A percentile compares a stretch with the other conserved stretches of the same genome.
phyloP scores from a whole-genome alignment of 305 asterid genomes.

The Fraxinus velutina region DNA sequence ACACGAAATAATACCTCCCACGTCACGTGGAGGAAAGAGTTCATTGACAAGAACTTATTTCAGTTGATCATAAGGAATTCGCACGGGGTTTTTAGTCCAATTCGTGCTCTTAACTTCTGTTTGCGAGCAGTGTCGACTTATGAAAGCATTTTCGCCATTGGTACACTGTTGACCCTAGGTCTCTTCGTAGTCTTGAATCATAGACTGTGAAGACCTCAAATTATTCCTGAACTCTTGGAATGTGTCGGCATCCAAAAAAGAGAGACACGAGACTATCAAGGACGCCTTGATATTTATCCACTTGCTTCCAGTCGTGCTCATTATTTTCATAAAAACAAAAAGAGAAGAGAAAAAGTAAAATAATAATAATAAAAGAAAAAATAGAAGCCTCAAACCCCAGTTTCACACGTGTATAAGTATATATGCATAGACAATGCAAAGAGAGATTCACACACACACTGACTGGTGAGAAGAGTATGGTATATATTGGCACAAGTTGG shows the following conservation, averaged over 20 bases:
- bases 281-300: background rate
- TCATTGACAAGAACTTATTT: no score
- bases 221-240: background rate
- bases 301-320: background rate
- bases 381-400: background rate
- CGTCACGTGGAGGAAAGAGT: no score
- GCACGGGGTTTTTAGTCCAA: no score
- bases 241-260: background rate
- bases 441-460: background rate
- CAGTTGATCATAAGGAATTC: background rate
- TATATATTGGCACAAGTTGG: conserved; percentile 29
- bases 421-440: background rate
- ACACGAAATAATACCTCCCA: no score
- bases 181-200: no score
- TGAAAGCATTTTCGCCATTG: no score
- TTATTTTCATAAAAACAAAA: background rate
- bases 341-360: background rate
- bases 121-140: no score
- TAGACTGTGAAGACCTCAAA: no score
- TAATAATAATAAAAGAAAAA: no score
- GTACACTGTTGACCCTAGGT: no score
- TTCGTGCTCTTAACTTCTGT: no score
- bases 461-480: background rate
- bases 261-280: background rate
- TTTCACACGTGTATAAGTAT: background rate